Evolutionary conservation across 2,329 filamentous ascomycete species (phyloP).

Genomic region (Balansia obtecta): DNA sequence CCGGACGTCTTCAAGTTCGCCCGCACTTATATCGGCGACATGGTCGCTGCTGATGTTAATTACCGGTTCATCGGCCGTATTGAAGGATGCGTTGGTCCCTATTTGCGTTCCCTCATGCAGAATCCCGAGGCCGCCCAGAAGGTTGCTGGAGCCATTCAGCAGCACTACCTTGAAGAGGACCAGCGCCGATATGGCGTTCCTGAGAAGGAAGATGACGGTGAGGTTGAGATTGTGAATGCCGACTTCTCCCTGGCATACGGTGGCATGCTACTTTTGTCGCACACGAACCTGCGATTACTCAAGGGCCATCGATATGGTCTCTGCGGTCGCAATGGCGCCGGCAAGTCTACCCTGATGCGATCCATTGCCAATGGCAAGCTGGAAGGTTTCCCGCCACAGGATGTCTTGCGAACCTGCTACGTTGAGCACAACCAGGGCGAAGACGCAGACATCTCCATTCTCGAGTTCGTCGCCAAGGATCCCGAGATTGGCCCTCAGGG

Average conservation of each 20-base stretch:
- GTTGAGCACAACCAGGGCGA: conserved; percentile 99
- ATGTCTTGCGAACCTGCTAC: conserved; percentile 89
- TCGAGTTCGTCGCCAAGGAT: conserved; percentile 86
- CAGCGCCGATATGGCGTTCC: conserved; percentile 76
- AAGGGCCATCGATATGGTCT: conserved; percentile 97
- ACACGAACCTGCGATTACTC: conserved; percentile 86
- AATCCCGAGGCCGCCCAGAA: conserved; percentile 45
- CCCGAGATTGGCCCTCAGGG: conserved; percentile 72
- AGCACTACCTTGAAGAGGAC: conserved; percentile 73
- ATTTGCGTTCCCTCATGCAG: conserved; percentile 59
- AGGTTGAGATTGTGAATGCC: conserved; percentile 93
- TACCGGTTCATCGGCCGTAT: conserved; percentile 69
- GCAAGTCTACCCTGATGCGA: conserved; percentile 98
- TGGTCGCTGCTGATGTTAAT: conserved; percentile 83
- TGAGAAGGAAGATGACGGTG: conserved; percentile 78
- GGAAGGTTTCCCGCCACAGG: conserved; percentile 88
- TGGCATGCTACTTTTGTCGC: conserved; percentile 90
- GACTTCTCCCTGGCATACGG: conserved; percentile 96
- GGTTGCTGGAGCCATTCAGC: conserved; percentile 61
- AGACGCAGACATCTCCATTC: conserved; percentile 89
- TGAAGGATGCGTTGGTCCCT: conserved; percentile 54
- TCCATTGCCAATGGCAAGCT: conserved; percentile 92
- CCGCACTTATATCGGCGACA: conserved; percentile 64
- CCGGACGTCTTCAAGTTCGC: conserved; percentile 52
- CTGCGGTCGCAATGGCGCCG: conserved; percentile 91